Percentiles rank a stretch among this genome's conserved stretches.
These are phyloP conservation scores for Xylaria intraflava DNA, from an alignment of 495 filamentous ascomycete species.

Conservation along the genomic window DNA sequence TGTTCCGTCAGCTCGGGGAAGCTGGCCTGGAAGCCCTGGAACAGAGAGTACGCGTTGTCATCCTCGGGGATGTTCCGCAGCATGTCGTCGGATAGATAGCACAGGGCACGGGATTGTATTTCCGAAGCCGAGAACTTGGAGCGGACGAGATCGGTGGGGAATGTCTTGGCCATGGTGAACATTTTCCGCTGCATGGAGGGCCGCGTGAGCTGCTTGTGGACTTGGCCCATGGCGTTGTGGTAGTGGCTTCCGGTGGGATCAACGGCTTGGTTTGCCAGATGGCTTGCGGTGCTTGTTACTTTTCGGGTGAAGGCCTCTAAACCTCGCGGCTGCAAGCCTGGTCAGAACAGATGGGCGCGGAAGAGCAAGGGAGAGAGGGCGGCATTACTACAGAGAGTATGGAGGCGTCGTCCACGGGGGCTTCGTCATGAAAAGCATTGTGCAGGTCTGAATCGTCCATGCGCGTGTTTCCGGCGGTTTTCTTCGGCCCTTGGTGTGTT, in stretches of 20 bases:
- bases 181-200: slow-evolving; percentile 81
- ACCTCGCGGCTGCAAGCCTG: slow-evolving; percentile 61
- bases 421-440: slow-evolving; percentile 45
- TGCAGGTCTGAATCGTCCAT: slow-evolving; percentile 50
- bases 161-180: slow-evolving; percentile 80
- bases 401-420: slow-evolving; percentile 41
- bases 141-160: slow-evolving; percentile 84
- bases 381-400: slow-evolving; percentile 44
- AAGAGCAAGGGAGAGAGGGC: neutral
- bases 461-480: slow-evolving; percentile 24
- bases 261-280: slow-evolving; percentile 67
- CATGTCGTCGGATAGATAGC: slow-evolving; percentile 85
- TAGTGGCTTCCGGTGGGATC: slow-evolving; percentile 64
- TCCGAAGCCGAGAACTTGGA: slow-evolving; percentile 86
- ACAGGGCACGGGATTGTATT: slow-evolving; percentile 89
- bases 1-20: slow-evolving; percentile 67
- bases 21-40: slow-evolving; percentile 92
- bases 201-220: slow-evolving; percentile 79
- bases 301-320: slow-evolving; percentile 91
- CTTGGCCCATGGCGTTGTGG: slow-evolving; percentile 77
- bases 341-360: slow-evolving; percentile 13
- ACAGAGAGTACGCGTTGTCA: slow-evolving; percentile 80
- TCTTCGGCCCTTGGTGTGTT: no score
- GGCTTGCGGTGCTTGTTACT: slow-evolving; percentile 87
- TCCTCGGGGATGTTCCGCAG: slow-evolving; percentile 79